Percentiles rank a stretch among this genome's conserved stretches.
Conservation (phyloP, 371 early-diverging fungal genomes). For the Circinella umbellata region DNA sequence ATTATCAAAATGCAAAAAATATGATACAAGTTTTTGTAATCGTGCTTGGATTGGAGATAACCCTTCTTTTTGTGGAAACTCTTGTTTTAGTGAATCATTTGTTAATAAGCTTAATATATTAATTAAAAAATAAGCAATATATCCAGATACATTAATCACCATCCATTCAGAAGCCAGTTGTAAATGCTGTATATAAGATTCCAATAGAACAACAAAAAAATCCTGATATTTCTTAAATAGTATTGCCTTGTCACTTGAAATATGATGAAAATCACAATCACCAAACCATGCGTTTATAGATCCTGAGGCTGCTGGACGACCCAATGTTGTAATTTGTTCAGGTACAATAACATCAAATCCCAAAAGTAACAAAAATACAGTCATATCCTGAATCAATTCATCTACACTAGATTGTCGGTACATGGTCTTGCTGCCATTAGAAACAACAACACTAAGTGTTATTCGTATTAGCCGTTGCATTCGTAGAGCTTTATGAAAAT, state of each 20-base stretch:
- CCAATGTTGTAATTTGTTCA: conserved; percentile 25
- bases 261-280: conserved; percentile 19
- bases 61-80: background rate
- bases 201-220: conserved; percentile 23
- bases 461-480: conserved; percentile 8
- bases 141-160: conserved; percentile 9
- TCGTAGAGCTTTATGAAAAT: conserved; percentile 1
- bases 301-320: conserved; percentile 1
- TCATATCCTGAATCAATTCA: conserved; percentile 20
- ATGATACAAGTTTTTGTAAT: conserved; percentile 24
- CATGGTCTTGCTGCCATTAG: background rate
- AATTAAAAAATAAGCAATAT: conserved; percentile 28
- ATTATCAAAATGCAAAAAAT: conserved; percentile 31
- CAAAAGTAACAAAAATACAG: conserved; percentile 27
- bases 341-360: conserved; percentile 22
- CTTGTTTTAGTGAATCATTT: background rate
- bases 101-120: conserved; percentile 19
- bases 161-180: conserved; percentile 18
- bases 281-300: conserved; percentile 7
- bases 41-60: conserved; percentile 16
- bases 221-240: conserved; percentile 17
- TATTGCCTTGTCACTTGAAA: background rate
- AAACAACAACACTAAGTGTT: conserved; percentile 5
- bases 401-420: conserved; percentile 12
- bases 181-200: conserved; percentile 33